Evolutionary conservation across 768 basidiomycete genomes (phyloP).

Genomic region (Neoboletus magnificus): DNA sequence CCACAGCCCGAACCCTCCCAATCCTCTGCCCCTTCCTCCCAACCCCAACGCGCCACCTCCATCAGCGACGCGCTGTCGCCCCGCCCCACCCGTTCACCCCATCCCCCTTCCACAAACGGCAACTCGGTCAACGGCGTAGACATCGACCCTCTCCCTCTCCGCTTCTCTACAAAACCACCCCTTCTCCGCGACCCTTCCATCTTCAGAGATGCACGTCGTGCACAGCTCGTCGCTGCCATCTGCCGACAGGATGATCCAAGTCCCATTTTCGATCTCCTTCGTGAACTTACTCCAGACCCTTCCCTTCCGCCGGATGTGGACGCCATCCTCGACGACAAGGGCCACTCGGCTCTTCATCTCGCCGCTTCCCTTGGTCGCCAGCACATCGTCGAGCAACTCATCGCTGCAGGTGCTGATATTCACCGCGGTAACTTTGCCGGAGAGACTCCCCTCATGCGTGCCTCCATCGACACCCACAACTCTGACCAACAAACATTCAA

Average conservation of each 20-base stretch:
- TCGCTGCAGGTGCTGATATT: conserved; percentile 79
- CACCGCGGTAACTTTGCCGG: conserved; percentile 91
- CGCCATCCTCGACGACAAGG: conserved; percentile 88
- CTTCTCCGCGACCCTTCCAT: conserved; percentile 53
- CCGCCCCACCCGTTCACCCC: conserved; percentile 44
- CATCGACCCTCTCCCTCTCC: conserved; percentile 45
- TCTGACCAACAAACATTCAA: conserved; percentile 76
- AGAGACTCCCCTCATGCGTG: conserved; percentile 92
- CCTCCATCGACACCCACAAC: conserved; percentile 85
- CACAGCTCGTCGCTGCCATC: conserved; percentile 62
- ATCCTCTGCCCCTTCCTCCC: conserved; percentile 16
- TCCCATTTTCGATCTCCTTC: conserved; percentile 59
- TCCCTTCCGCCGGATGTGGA: conserved; percentile 57
- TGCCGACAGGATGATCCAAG: conserved; percentile 67
- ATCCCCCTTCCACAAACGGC: conserved; percentile 45
- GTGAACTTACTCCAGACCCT: conserved; percentile 52
- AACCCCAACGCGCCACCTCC: conserved; percentile 30
- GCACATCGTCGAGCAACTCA: conserved; percentile 63
- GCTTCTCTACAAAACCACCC: conserved; percentile 67
- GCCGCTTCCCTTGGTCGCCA: conserved; percentile 83
- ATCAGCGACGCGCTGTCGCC: conserved; percentile 32
- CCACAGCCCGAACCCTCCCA: conserved; percentile 34
- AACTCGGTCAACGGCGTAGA: conserved; percentile 41
- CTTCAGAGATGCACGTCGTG: conserved; percentile 50
- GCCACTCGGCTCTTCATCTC: conserved; percentile 91